Evolutionary conservation across 2,329 filamentous ascomycete genomes (phyloP).

Genomic region (Akanthomyces lecanii): DNA sequence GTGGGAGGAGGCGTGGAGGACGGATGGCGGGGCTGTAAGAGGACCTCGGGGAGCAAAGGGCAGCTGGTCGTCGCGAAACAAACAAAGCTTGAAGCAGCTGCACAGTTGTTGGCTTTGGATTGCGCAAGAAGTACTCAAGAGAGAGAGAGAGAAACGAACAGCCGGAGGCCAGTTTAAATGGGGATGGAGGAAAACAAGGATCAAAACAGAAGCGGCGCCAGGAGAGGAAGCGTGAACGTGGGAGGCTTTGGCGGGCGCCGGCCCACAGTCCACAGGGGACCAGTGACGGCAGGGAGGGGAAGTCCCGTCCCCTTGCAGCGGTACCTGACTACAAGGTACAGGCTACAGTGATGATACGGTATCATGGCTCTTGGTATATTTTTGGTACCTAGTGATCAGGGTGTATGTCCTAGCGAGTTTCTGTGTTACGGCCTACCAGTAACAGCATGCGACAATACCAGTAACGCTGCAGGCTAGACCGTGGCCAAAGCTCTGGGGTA

Average conservation of each 20-base stretch:
- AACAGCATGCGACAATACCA: background rate
- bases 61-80: constrained; percentile 2
- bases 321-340: background rate
- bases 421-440: too few relatives aligned
- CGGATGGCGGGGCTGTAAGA: constrained; percentile 12
- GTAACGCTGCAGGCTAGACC: background rate
- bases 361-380: background rate
- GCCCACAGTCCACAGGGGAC: background rate
- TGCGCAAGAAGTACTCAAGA: background rate
- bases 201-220: constrained; percentile 15
- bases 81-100: background rate
- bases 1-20: background rate
- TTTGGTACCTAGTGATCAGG: background rate
- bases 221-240: constrained; percentile 6
- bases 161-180: background rate
- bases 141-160: background rate
- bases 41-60: background rate
- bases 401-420: background rate
- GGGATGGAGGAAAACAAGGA: constrained; percentile 13
- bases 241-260: constrained; percentile 5
- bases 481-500: background rate
- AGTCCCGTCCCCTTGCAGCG: background rate
- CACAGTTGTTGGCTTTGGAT: background rate
- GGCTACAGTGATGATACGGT: background rate
- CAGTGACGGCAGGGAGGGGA: background rate